These are phyloP conservation scores for Solanum paucissectum DNA, from an alignment of 257 asterid species.

Conservation along the genomic window DNA sequence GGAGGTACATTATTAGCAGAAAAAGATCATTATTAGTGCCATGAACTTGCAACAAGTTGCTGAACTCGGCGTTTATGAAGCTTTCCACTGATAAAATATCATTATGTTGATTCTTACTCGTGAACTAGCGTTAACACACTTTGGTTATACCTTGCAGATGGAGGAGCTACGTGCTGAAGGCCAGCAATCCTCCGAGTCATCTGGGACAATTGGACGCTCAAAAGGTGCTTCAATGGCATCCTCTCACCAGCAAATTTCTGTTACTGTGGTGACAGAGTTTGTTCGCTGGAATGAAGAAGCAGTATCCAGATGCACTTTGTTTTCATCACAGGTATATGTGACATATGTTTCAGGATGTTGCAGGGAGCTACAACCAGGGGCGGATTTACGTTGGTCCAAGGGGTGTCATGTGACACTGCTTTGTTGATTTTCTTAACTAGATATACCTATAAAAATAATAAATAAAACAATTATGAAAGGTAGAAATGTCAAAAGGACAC, in stretches of 20 bases:
- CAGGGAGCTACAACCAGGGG: not conserved
- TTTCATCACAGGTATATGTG: conserved; percentile 64
- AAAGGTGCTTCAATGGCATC: conserved; percentile 87
- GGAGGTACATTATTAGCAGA: not conserved
- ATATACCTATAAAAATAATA: no score
- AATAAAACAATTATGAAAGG: no score
- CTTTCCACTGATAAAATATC: not conserved
- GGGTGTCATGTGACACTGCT: not conserved
- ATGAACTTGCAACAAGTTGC: not conserved
- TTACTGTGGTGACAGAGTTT: conserved; percentile 90
- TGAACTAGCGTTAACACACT: not conserved
- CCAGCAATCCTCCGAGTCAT: conserved; percentile 66
- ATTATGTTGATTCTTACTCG: not conserved
- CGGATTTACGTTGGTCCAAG: not conserved
- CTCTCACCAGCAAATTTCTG: conserved; percentile 84
- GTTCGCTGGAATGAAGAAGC: conserved; percentile 99
- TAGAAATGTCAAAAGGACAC: no score
- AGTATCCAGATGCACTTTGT: conserved; percentile 68
- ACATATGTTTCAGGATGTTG: not conserved
- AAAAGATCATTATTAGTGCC: not conserved
- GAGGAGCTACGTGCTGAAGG: conserved; percentile 79
- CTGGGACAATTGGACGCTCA: conserved; percentile 92
- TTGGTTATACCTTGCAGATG: conserved; percentile 46
- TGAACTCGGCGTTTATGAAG: not conserved
- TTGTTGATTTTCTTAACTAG: not conserved